These are phyloP conservation scores for Tephrocybe sp. DNA, from an alignment of 768 basidiomycete species.

Conservation along the genomic window DNA sequence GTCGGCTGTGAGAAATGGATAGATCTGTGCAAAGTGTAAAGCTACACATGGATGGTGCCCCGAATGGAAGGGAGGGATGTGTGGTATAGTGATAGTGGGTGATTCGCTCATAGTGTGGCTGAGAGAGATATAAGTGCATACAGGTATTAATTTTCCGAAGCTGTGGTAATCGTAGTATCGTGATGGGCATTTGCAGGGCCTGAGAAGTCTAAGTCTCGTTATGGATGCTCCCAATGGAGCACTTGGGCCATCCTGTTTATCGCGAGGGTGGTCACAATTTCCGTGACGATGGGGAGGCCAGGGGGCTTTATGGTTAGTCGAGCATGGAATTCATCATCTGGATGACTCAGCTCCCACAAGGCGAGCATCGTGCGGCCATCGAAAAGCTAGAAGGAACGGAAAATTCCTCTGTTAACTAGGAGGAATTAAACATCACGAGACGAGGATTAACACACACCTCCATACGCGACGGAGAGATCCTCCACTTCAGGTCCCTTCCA, in stretches of 20 bases:
- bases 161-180: conserved; percentile 7
- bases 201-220: neutral
- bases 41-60: conserved; percentile 20
- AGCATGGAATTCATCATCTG: conserved; percentile 56
- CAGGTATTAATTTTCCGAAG: conserved; percentile 11
- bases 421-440: neutral
- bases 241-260: conserved; percentile 69
- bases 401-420: conserved; percentile 1
- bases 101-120: conserved; percentile 10
- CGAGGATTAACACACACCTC: conserved; percentile 47
- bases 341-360: conserved; percentile 61
- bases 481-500: conserved; percentile 77
- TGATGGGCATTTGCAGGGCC: neutral
- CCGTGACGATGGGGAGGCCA: conserved; percentile 65
- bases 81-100: neutral
- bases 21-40: conserved; percentile 14
- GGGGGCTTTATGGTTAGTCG: conserved; percentile 55
- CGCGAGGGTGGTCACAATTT: conserved; percentile 72
- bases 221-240: conserved; percentile 46
- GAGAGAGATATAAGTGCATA: conserved; percentile 10
- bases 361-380: conserved; percentile 63
- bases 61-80: conserved; percentile 9
- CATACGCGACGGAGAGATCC: conserved; percentile 55
- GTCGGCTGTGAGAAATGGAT: conserved; percentile 15
- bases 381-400: conserved; percentile 45